phyloP scores from a whole-genome alignment of 805 yeast species.

The Candida xyloterini region DNA sequence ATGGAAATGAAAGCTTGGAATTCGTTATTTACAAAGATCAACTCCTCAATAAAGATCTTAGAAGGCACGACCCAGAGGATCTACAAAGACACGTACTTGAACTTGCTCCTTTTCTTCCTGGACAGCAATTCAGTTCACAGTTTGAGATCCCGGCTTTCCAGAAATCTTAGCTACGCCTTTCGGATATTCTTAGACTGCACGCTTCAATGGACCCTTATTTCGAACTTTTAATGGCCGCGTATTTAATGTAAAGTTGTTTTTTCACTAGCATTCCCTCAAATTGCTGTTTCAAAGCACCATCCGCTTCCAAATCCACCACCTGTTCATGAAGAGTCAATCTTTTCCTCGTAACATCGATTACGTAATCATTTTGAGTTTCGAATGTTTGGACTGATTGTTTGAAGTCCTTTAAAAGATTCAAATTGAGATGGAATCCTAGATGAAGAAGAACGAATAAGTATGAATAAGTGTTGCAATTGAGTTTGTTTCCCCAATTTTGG shows the following conservation, averaged over 20 bases:
- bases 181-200: slow-evolving; percentile 1
- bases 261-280: slow-evolving; percentile 13
- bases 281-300: slow-evolving; percentile 15
- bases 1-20: slow-evolving; percentile 50
- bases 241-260: slow-evolving; percentile 10
- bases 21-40: slow-evolving; percentile 57
- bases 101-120: slow-evolving; percentile 79
- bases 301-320: slow-evolving; percentile 8
- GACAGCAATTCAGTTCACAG: slow-evolving; percentile 63
- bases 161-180: slow-evolving; percentile 35
- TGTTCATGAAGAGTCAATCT: background rate
- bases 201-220: slow-evolving; percentile 7
- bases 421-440: slow-evolving; percentile 2
- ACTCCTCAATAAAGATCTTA: slow-evolving; percentile 42
- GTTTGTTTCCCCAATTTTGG: slow-evolving; percentile 11
- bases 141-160: slow-evolving; percentile 68
- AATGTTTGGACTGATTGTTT: slow-evolving; percentile 4
- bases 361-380: slow-evolving; percentile 4
- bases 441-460: slow-evolving; percentile 1
- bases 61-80: slow-evolving; percentile 42
- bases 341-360: slow-evolving; percentile 2
- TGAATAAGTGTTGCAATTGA: slow-evolving; percentile 12
- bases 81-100: slow-evolving; percentile 57
- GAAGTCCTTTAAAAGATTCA: slow-evolving; percentile 2
- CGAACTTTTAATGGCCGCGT: slow-evolving; percentile 1